Conservation (phyloP, 1,284 basidiomycete genomes). For the Neolentinus lepideus region DNA sequence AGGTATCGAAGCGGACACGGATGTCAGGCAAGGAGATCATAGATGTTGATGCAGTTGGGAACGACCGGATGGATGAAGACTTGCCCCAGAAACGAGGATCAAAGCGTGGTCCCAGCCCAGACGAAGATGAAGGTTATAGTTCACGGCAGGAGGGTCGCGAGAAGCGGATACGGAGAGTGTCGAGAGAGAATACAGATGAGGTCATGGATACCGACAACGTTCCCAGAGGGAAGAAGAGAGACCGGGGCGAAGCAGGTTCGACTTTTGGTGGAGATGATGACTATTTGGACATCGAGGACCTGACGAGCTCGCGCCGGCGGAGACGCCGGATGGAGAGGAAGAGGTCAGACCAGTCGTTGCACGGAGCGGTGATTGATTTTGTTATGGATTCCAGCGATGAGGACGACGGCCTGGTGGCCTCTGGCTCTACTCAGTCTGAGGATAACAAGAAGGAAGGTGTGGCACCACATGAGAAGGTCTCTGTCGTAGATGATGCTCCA, state of each 20-base stretch:
- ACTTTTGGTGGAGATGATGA: conserved; percentile 61
- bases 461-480: conserved; percentile 9
- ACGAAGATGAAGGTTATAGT: conserved; percentile 27
- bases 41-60: conserved; percentile 38
- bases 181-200: conserved; percentile 6
- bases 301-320: conserved; percentile 17
- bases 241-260: conserved; percentile 64
- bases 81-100: conserved; percentile 31
- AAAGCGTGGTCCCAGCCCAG: conserved; percentile 36
- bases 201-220: neutral
- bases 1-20: neutral
- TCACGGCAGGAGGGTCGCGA: conserved; percentile 20
- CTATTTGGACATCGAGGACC: conserved; percentile 15
- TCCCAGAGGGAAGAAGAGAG: conserved; percentile 57
- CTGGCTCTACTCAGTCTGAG: no score
- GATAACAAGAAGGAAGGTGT: no score
- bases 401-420: neutral
- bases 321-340: conserved; percentile 29
- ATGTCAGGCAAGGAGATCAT: conserved; percentile 8
- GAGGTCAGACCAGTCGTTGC: conserved; percentile 20
- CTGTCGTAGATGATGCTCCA: conserved; percentile 27
- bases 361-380: conserved; percentile 17
- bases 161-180: conserved; percentile 16
- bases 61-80: conserved; percentile 25
- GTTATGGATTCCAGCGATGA: conserved; percentile 8